These are phyloP conservation scores for Leishmania major DNA, from an alignment of 208 protist genomes.

Conservation along the genomic window DNA sequence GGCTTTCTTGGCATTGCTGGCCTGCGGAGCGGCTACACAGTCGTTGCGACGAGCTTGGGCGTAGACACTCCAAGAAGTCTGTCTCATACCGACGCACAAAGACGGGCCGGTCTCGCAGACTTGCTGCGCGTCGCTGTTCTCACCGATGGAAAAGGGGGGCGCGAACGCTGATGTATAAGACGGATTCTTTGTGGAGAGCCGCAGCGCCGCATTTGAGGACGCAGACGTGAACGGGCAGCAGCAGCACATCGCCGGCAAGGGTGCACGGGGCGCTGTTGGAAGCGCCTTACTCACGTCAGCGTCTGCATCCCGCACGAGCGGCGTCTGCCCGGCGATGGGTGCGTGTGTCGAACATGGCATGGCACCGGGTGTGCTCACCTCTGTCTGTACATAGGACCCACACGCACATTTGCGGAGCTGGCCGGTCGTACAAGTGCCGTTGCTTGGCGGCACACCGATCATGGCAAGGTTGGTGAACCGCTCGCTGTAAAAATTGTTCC, in stretches of 20 bases:
- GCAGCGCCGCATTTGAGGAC: not conserved
- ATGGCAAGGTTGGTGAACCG: slow-evolving; percentile 18
- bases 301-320: not conserved
- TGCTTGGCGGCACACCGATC: not conserved
- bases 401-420: slow-evolving; percentile 11
- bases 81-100: not conserved
- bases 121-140: not conserved
- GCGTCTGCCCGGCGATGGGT: not conserved
- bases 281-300: not conserved
- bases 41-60: not conserved
- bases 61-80: slow-evolving; percentile 4
- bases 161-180: not conserved
- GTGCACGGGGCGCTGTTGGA: not conserved
- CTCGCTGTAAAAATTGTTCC: slow-evolving; percentile 36
- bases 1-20: not conserved
- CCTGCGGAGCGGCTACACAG: not conserved
- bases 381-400: slow-evolving; percentile 6
- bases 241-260: slow-evolving; percentile 13
- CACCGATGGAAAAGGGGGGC: not conserved
- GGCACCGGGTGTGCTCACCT: not conserved
- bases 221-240: slow-evolving; percentile 8
- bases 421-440: too few relatives aligned
- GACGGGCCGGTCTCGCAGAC: not conserved
- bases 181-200: not conserved
- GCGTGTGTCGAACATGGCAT: not conserved